Evolutionary conservation across 106 monocot genomes (phyloP).

Genomic region (Hemerocallis citrina): DNA sequence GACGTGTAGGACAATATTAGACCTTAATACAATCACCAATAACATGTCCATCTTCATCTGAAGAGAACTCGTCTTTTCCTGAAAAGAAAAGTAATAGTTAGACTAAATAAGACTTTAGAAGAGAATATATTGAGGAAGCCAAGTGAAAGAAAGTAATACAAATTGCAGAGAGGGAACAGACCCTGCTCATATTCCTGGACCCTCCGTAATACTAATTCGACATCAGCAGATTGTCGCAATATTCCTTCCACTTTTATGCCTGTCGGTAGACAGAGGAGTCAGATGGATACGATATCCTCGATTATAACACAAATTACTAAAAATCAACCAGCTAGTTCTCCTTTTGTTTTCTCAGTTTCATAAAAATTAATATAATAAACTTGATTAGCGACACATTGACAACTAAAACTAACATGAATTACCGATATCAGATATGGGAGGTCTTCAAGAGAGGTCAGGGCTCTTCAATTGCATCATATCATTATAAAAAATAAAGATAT

Average conservation of each 20-base stretch:
- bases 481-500: too few relatives aligned
- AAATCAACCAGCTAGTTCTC: too few relatives aligned
- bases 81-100: conserved; percentile 16
- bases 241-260: conserved; percentile 96
- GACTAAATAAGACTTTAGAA: not conserved
- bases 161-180: conserved; percentile 10
- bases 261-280: conserved; percentile 4
- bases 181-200: conserved; percentile 83
- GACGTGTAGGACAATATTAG: not conserved
- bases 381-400: too few relatives aligned
- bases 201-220: conserved; percentile 87
- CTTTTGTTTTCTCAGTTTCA: too few relatives aligned
- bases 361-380: too few relatives aligned
- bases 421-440: too few relatives aligned
- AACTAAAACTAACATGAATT: too few relatives aligned
- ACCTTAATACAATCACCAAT: conserved; percentile 99
- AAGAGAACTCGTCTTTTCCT: conserved; percentile 83
- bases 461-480: too few relatives aligned
- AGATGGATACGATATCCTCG: too few relatives aligned
- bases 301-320: too few relatives aligned
- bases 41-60: conserved; percentile 96
- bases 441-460: too few relatives aligned
- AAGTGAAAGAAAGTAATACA: not conserved
- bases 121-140: not conserved
- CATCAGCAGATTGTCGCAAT: conserved; percentile 97